Evolutionary conservation across 805 yeast species (phyloP), one percentile per base, ranked within the genome.

Genomic region (Clavispora vitiphila): DNA sequence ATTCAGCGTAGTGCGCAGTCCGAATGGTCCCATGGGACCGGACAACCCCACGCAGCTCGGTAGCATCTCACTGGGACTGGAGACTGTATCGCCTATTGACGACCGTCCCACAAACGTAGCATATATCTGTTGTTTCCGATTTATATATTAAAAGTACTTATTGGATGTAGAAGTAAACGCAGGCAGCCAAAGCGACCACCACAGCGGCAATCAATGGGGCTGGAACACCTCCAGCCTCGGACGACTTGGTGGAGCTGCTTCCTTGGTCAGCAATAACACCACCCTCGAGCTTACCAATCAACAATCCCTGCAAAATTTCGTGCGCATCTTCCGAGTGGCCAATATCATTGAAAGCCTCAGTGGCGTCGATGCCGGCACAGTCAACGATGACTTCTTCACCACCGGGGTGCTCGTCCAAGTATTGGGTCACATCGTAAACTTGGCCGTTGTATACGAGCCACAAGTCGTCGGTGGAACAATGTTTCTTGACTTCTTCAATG

Each of bases 251-350:
- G 32, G 20, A 3, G 32, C 32, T 29, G 20, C 20, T 29, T 15
- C 32, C 32, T 19, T 44, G 34, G 41, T 61, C 62, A 40, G 58
- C 57, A 34, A 57, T 47, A 32, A 77, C 76, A 30, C 76, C 74
- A 37, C 81, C 86, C 57, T 89, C 90, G 39, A 91, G 73, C 40
- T 76, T 81, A 51, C 99, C 99, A 44, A 93, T 76, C 52, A 76
- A 71, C 58, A 88, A 69, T 31, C 76, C 79, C 35, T 67, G 72
- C 56, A 93, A 71, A 53, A 83, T 72, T 55, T 83, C 93, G 54
- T 81, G 80, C 31, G 99, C 98, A 53, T 90, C 96, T 49, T 90
- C 97, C 26, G 98, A 88, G 69, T 93, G 99, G 26, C 99, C 99
- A 60, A 93, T 90, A 58, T 88, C 96, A 52, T 78, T 81, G 50